Percentiles rank a stretch among this genome's conserved stretches.
phyloP scores from a whole-genome alignment of 768 basidiomycete species.

The Russula dissimulans region DNA sequence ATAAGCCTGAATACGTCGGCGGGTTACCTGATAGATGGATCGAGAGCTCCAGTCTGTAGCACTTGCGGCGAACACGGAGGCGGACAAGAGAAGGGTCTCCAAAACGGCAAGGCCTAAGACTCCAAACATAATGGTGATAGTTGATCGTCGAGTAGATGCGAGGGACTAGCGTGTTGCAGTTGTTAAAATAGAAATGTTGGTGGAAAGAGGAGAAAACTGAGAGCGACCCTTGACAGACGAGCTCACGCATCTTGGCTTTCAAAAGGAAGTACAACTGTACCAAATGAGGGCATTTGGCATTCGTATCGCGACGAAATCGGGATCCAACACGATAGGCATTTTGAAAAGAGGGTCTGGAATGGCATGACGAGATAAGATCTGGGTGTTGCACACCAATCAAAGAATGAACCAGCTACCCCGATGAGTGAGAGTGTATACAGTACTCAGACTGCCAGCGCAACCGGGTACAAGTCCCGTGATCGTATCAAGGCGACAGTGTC shows the following conservation, averaged over 20 bases:
- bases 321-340: no score
- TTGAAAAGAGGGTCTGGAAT: no score
- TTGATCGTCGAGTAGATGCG: neutral
- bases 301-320: neutral
- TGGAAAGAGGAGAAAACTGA: neutral
- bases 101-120: neutral
- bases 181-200: neutral
- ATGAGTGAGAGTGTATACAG: no score
- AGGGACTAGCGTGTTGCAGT: neutral
- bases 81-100: neutral
- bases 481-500: no score
- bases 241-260: neutral
- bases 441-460: no score
- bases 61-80: conserved; percentile 29
- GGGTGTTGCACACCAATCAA: no score
- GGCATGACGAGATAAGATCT: no score
- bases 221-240: neutral
- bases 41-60: conserved; percentile 43
- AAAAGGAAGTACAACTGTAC: neutral
- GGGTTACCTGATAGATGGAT: conserved; percentile 44
- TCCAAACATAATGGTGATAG: neutral
- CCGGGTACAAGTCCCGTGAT: no score
- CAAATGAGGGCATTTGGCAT: conserved; percentile 7
- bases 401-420: no score
- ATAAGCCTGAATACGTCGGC: neutral